Conservation (phyloP, 176 grass and related monocot species). For the Oryza coarctata region DNA sequence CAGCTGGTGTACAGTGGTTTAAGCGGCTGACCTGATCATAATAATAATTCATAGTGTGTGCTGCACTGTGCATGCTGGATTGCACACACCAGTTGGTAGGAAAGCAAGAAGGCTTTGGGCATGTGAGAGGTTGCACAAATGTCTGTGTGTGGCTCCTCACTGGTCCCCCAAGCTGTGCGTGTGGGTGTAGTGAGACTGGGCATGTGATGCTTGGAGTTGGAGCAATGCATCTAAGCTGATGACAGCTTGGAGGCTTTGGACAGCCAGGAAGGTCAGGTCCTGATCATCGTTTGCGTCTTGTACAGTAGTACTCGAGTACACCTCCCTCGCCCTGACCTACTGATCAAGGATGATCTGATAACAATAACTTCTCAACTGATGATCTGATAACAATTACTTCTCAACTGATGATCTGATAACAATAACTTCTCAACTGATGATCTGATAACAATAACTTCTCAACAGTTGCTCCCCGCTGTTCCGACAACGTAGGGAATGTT, state of each 20-base stretch:
- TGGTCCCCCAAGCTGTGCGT: slow-evolving; percentile 11
- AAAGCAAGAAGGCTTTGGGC: background rate
- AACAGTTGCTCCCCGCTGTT: background rate
- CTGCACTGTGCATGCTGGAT: background rate
- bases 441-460: too few relatives aligned
- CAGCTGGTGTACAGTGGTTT: background rate
- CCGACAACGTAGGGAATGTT: background rate
- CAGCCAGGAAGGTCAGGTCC: background rate
- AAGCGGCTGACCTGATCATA: background rate
- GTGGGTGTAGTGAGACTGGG: background rate
- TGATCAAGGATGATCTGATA: background rate
- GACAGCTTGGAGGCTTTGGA: background rate
- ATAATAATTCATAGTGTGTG: background rate
- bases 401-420: background rate
- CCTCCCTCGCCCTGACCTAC: background rate
- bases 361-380: too few relatives aligned
- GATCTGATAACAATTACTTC: too few relatives aligned
- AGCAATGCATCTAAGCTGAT: background rate
- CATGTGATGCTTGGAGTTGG: background rate
- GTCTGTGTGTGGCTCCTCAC: background rate
- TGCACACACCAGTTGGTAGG: background rate
- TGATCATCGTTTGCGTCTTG: background rate
- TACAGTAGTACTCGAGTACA: background rate
- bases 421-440: background rate
- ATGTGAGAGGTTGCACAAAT: background rate